These are phyloP conservation scores for Penicillium sp. DNA, from an alignment of 2,329 filamentous ascomycete species.

Conservation along the genomic window DNA sequence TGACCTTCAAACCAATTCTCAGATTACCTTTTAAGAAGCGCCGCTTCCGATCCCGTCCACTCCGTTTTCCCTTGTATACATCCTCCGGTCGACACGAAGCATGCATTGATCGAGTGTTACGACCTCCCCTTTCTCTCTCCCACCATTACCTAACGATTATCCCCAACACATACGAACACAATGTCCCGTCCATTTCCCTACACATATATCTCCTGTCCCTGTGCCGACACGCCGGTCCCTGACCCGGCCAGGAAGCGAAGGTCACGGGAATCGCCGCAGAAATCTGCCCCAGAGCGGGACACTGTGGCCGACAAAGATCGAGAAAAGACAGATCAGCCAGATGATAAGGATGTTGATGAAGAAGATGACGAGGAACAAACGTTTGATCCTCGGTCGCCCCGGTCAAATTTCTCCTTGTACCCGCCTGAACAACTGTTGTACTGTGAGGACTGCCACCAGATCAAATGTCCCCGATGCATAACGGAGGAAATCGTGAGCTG, in stretches of 20 bases:
- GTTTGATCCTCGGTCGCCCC: constrained; percentile 81
- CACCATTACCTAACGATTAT: not conserved
- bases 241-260: constrained; percentile 42
- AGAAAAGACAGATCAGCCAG: constrained; percentile 13
- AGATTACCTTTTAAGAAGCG: not conserved
- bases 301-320: constrained; percentile 4
- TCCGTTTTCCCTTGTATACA: not conserved
- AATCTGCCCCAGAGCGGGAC: constrained; percentile 29
- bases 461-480: constrained; percentile 89
- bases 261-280: constrained; percentile 38
- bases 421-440: constrained; percentile 92
- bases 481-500: constrained; percentile 92
- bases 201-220: constrained; percentile 66
- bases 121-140: constrained; percentile 1
- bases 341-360: constrained; percentile 52
- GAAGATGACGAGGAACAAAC: constrained; percentile 66
- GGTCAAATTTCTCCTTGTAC: constrained; percentile 89
- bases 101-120: constrained; percentile 19
- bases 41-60: not conserved
- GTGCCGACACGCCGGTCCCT: constrained; percentile 53
- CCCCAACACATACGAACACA: constrained; percentile 3
- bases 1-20: not conserved
- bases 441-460: constrained; percentile 96
- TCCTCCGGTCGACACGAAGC: constrained; percentile 15
- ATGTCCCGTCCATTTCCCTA: constrained; percentile 64